Base-by-base conservation (phyloP, 305 asterid species). In the Fraxinus nigra region DNA sequence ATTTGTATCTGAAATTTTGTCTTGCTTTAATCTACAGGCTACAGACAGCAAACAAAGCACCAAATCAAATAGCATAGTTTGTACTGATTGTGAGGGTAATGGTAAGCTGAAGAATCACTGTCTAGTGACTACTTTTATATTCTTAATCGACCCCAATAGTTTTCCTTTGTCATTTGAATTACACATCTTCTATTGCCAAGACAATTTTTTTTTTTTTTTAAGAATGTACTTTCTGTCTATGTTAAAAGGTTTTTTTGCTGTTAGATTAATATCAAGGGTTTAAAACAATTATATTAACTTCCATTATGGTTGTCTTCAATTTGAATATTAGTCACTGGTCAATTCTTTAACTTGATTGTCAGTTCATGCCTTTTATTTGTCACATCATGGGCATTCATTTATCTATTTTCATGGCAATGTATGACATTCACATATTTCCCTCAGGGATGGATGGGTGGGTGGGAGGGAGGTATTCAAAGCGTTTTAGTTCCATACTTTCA, bases 31-130 rank as follows among this genome's bases (percentile, higher is more conserved):
- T 79, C 80, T 87, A 69, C 85, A 92, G 97, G 93, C 92, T 48
- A 70, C 90, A 3, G 87, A 80, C 61, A 76, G 83, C n/a, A 72
- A 80, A 76, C 37, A 91, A 35, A 69, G 32, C 61, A 46, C 85
- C 79, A 92, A 90, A 84, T 0, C 6, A 30, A 83, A 24, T 34
- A 92, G 89, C 93, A 28, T 92, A 35, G 56, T 92, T 61, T 92
- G 95, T 83, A 5, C 56, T 26, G 90, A 89, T 24, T 92, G 97
- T 79, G 94, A 92, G 9, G 94, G 97, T 80, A 78, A 89, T 82
- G 97, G 97, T 91, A 79, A 87, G 92, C 90, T 56, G 63, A 74
- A 18, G 80, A 56, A 30, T 61, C 24, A 20, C 26, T 40, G 72
- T 72, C 16, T 77, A 48, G 35, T 63, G 72, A 67, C 34, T 80